phyloP scores from a whole-genome alignment of 768 basidiomycete species.

The Pisolithus sp. region DNA sequence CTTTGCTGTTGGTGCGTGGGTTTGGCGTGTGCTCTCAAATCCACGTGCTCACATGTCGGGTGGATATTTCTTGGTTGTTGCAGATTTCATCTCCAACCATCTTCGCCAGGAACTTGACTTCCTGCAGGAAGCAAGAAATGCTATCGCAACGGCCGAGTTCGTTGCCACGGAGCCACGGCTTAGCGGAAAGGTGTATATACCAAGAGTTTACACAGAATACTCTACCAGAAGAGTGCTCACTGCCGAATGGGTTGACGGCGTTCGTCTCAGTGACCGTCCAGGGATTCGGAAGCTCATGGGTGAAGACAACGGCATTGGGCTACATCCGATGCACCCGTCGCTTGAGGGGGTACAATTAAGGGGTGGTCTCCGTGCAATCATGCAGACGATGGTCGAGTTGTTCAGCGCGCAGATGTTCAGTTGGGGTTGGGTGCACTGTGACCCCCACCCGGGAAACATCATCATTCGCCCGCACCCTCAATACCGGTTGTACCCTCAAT shows the following conservation, averaged over 20 bases:
- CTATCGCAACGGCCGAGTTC: slow-evolving; percentile 59
- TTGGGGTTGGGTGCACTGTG: slow-evolving; percentile 88
- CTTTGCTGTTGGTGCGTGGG: slow-evolving; percentile 61
- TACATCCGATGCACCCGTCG: slow-evolving; percentile 1
- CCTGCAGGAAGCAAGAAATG: slow-evolving; percentile 70
- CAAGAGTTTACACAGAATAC: slow-evolving; percentile 63
- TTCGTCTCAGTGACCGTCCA: slow-evolving; percentile 60
- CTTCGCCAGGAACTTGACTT: slow-evolving; percentile 83
- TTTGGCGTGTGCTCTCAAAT: background rate
- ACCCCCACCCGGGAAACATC: slow-evolving; percentile 74
- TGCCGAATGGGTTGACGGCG: slow-evolving; percentile 80
- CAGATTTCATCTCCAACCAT: slow-evolving; percentile 76
- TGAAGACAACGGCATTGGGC: slow-evolving; percentile 23
- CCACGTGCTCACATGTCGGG: background rate
- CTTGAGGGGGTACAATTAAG: slow-evolving; percentile 32
- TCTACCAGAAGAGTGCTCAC: slow-evolving; percentile 76
- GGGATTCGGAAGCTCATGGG: slow-evolving; percentile 57
- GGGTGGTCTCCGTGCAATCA: slow-evolving; percentile 58
- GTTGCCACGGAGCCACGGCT: slow-evolving; percentile 68
- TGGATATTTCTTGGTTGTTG: background rate
- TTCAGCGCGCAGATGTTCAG: slow-evolving; percentile 88
- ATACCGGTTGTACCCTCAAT: slow-evolving; percentile 36
- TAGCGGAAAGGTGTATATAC: slow-evolving; percentile 68
- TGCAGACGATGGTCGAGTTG: slow-evolving; percentile 83
- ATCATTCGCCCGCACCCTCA: slow-evolving; percentile 48